Base-by-base conservation (phyloP, 768 basidiomycete genomes). In the Nidularia sp. region DNA sequence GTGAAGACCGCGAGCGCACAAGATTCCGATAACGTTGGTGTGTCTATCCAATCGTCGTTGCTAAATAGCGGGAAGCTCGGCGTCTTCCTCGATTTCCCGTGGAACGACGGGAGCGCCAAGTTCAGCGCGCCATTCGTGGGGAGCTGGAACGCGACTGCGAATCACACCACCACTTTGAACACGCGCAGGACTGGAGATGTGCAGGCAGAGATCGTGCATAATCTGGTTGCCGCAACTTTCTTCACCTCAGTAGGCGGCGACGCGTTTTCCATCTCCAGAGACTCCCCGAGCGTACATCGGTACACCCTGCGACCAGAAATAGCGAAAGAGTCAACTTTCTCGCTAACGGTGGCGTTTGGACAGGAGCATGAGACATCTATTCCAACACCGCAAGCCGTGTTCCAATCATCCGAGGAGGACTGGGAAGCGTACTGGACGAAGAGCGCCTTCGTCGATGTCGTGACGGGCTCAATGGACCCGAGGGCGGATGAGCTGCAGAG, bases 81-180 rank as follows among this genome's bases (percentile, higher is more conserved):
- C 0, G 15, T 82, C 0, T 83, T 81, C 62, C 55, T 84, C 9
- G 81, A 84, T 60, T 83, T 80, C 55, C 81, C 81, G 5, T 84
- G 80, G 80, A 80, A 79, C 62, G 81, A 81, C 54, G 83, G 83
- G n/a, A 65, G 60, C 13, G 52, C 61, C 13, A 81, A 83, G 58
- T 84, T 83, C 60, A 71, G 72, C 13, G 81, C 77, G 3, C 82
- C 82, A 1, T 82, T 81, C 56, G 83, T 84, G 0, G 83, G 83
- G 2, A 62, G 62, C n/a, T 82, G 66, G 66, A 73, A 77, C 53
- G 69, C 66, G 42, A 72, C 76, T 0, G 60, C 67, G 10, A 77
- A 73, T 45, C 82, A 83, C 54, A 78, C 75, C 2, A 81, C 81
- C 3, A 56, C 59, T 0, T 63, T 80, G 34, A 10, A 57, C 49